Conservation (phyloP, 495 filamentous ascomycete species). For the Pyrenula massariospora region DNA sequence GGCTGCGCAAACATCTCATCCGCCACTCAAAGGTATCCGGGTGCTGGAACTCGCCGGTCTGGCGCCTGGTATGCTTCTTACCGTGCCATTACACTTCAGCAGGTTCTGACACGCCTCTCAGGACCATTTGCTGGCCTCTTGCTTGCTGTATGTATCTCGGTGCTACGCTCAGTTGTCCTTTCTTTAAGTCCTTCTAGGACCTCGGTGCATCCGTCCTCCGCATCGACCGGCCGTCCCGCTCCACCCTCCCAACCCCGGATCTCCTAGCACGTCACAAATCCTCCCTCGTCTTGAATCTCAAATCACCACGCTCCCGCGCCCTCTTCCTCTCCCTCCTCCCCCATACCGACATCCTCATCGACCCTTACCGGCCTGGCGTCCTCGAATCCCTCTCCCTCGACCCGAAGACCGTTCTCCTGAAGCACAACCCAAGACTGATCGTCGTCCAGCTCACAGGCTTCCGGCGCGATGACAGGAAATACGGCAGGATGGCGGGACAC, state of each 20-base stretch:
- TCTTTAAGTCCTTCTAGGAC: no score
- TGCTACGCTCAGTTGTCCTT: no score
- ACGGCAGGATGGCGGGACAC: constrained; percentile 84
- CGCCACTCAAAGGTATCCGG: constrained; percentile 59
- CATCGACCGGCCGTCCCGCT: constrained; percentile 53
- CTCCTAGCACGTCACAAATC: constrained; percentile 66
- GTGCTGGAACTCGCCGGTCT: constrained; percentile 86
- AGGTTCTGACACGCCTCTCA: constrained; percentile 12
- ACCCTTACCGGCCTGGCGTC: constrained; percentile 85
- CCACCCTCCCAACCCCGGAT: constrained; percentile 42
- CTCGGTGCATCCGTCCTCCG: constrained; percentile 72
- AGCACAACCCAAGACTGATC: constrained; percentile 64
- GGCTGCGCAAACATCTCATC: neutral
- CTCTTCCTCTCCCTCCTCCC: constrained; percentile 54
- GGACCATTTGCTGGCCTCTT: constrained; percentile 85
- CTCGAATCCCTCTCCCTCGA: constrained; percentile 72
- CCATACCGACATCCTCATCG: constrained; percentile 62
- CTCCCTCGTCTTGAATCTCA: constrained; percentile 69
- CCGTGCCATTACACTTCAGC: neutral
- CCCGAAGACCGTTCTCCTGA: constrained; percentile 44
- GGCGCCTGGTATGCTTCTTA: constrained; percentile 56
- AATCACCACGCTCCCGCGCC: constrained; percentile 44
- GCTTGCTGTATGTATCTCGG: constrained; percentile 66
- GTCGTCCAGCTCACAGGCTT: constrained; percentile 84
- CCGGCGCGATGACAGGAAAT: constrained; percentile 55